Evolutionary conservation across 352 stramenopile species (phyloP).

Genomic region (Globisporangium parvum): DNA sequence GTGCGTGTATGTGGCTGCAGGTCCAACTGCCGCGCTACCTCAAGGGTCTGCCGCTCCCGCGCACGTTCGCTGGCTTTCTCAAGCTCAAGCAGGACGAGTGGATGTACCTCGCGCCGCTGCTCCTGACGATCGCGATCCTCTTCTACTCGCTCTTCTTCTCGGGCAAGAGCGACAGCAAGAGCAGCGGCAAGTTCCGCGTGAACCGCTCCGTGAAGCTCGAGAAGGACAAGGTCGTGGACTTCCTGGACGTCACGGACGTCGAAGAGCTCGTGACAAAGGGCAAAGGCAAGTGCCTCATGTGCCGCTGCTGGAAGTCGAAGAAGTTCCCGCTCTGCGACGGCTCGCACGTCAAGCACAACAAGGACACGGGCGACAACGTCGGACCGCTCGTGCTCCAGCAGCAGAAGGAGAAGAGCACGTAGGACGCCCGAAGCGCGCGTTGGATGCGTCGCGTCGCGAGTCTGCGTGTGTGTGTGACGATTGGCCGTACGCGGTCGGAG

Average conservation of each 20-base stretch:
- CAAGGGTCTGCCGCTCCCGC: slow-evolving; percentile 72
- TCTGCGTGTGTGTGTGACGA: no score
- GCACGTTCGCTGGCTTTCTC: slow-evolving; percentile 74
- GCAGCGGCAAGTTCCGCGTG: slow-evolving; percentile 44
- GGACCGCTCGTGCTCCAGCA: slow-evolving; percentile 68
- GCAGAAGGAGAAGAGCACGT: slow-evolving; percentile 22
- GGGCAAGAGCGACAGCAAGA: slow-evolving; percentile 35
- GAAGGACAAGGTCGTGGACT: slow-evolving; percentile 81
- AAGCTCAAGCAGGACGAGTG: slow-evolving; percentile 85
- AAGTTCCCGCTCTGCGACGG: slow-evolving; percentile 83
- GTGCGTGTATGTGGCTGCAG: slow-evolving; percentile 13
- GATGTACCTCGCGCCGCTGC: slow-evolving; percentile 77
- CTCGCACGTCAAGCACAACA: slow-evolving; percentile 84
- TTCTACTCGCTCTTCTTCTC: slow-evolving; percentile 59
- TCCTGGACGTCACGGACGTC: slow-evolving; percentile 58
- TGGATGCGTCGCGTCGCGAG: no score
- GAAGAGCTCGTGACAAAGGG: slow-evolving; percentile 70
- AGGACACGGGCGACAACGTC: slow-evolving; percentile 81
- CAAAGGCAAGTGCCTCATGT: slow-evolving; percentile 79
- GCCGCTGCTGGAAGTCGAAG: slow-evolving; percentile 88
- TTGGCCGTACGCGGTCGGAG: no score
- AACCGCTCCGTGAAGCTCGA: slow-evolving; percentile 66
- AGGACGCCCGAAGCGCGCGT: no score
- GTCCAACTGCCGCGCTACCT: slow-evolving; percentile 76
- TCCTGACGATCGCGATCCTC: slow-evolving; percentile 70